phyloP scores from a whole-genome alignment of 768 basidiomycete species.

The Sutorius australiensis region DNA sequence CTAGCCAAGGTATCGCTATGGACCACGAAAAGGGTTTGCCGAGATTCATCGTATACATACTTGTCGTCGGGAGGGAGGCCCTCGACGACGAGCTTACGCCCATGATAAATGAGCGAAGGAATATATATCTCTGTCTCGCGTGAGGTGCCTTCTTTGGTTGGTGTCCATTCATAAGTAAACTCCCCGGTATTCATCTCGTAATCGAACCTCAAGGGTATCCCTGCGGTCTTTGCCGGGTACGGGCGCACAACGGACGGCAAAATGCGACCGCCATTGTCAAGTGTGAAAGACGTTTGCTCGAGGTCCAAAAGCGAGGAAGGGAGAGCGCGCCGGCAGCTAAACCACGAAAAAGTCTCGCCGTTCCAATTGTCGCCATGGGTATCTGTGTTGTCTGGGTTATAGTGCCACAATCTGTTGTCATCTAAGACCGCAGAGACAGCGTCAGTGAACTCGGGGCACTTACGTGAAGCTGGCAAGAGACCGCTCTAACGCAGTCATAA shows the following conservation, averaged over 20 bases:
- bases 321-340: constrained; percentile 58
- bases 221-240: constrained; percentile 87
- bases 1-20: constrained; percentile 41
- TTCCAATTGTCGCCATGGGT: constrained; percentile 85
- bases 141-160: constrained; percentile 28
- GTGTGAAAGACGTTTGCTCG: constrained; percentile 58
- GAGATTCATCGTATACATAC: constrained; percentile 56
- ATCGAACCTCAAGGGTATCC: constrained; percentile 67
- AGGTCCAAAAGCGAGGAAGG: constrained; percentile 53
- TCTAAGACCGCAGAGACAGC: background rate
- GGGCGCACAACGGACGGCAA: constrained; percentile 80
- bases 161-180: constrained; percentile 63
- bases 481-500: constrained; percentile 78
- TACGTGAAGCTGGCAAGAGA: constrained; percentile 83
- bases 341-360: constrained; percentile 97
- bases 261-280: constrained; percentile 82
- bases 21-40: constrained; percentile 75
- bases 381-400: constrained; percentile 86
- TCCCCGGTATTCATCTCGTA: constrained; percentile 76
- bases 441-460: constrained; percentile 29
- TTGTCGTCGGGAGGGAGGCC: constrained; percentile 50
- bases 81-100: constrained; percentile 53
- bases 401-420: constrained; percentile 78
- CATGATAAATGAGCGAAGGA: constrained; percentile 58
- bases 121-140: constrained; percentile 81